These are phyloP conservation scores for Globisporangium barbulae DNA, from an alignment of 352 stramenopile genomes.

Conservation along the genomic window DNA sequence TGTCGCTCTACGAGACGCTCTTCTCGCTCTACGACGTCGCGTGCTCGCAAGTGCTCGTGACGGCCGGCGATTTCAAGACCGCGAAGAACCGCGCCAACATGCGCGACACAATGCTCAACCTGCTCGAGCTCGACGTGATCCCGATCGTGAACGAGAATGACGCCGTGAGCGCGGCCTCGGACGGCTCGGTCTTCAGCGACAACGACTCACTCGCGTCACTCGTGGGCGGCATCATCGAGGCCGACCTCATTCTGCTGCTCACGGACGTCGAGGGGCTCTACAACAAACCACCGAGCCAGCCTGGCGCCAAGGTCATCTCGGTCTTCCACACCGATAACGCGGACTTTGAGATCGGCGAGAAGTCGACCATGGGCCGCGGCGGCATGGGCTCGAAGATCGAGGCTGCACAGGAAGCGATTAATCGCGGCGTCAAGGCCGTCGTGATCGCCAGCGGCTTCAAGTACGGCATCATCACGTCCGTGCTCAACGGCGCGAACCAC, in stretches of 20 bases:
- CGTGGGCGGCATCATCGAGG: conserved; percentile 88
- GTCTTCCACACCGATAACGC: conserved; percentile 58
- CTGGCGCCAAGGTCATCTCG: conserved; percentile 76
- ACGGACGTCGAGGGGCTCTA: conserved; percentile 98
- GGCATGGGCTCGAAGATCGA: conserved; percentile 96
- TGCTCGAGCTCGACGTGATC: conserved; percentile 95
- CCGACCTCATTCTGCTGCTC: conserved; percentile 94
- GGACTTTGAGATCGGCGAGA: conserved; percentile 73
- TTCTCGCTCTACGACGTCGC: conserved; percentile 95
- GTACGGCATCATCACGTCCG: conserved; percentile 88
- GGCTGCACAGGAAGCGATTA: conserved; percentile 86
- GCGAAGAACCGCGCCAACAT: conserved; percentile 81
- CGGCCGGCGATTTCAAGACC: conserved; percentile 80
- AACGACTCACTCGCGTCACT: conserved; percentile 94
- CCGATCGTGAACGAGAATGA: conserved; percentile 99
- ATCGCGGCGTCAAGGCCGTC: conserved; percentile 87
- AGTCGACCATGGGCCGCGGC: conserved; percentile 84
- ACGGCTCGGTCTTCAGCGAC: conserved; percentile 92
- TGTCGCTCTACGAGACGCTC: conserved; percentile 97
- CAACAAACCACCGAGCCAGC: conserved; percentile 78
- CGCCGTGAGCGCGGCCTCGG: conserved; percentile 85
- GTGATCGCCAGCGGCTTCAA: conserved; percentile 94
- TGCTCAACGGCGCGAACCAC: conserved; percentile 80
- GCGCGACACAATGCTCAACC: conserved; percentile 86
- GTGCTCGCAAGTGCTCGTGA: conserved; percentile 91